Evolutionary conservation across 768 basidiomycete species (phyloP).

Genomic region (Hemileccinum impolitum): DNA sequence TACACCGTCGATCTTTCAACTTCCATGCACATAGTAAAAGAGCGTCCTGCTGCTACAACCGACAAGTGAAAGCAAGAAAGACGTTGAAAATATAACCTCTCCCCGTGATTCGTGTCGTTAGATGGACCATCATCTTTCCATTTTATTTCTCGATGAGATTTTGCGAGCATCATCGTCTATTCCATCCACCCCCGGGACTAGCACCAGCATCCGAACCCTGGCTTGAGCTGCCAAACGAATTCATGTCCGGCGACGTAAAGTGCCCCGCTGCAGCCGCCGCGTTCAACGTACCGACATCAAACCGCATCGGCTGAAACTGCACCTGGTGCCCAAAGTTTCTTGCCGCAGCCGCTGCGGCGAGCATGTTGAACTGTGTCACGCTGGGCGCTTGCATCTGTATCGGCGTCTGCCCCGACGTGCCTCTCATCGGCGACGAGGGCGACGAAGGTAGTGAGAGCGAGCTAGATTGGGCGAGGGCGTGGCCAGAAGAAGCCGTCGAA

Average conservation of each 20-base stretch:
- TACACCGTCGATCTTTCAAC: not conserved
- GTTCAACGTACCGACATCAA: constrained; percentile 15
- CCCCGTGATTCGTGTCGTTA: not conserved
- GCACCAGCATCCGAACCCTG: not conserved
- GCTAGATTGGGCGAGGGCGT: not conserved
- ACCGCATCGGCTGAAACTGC: constrained; percentile 21
- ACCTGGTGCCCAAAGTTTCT: constrained; percentile 22
- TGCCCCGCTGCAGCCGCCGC: constrained; percentile 14
- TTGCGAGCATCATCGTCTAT: not conserved
- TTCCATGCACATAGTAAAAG: not conserved
- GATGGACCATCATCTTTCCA: not conserved
- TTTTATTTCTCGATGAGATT: not conserved
- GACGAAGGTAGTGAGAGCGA: constrained; percentile 5
- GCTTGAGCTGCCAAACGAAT: constrained; percentile 8
- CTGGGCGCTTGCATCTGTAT: constrained; percentile 3
- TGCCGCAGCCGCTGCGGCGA: constrained; percentile 22
- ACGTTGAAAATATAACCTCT: constrained; percentile 4
- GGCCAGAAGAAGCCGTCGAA: not conserved
- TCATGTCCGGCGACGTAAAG: constrained; percentile 17
- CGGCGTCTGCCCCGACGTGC: not conserved
- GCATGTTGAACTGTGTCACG: constrained; percentile 28
- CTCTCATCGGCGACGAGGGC: constrained; percentile 2
- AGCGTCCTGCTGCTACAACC: not conserved
- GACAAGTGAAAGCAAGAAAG: not conserved
- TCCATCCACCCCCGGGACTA: not conserved